Evolutionary conservation across 768 basidiomycete genomes (phyloP), one percentile per base, ranked within the genome.

Genomic region (Tulasnella sp.): DNA sequence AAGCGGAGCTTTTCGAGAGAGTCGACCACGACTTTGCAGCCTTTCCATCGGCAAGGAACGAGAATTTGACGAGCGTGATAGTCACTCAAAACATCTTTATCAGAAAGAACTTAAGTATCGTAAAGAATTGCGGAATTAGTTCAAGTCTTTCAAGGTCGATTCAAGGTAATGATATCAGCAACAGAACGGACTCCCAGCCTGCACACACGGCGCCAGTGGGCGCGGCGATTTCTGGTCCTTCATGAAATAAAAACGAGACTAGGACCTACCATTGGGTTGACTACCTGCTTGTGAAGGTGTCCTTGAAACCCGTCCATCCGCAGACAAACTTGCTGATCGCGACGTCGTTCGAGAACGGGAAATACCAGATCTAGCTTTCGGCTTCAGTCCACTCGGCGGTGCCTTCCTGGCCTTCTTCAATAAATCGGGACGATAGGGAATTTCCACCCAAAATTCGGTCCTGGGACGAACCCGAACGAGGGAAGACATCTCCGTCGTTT

Each of bases 391-490:
- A 75, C n/a, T 10, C 52, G 39, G 46, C 24, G 52, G 75, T 48
- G 19, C 34, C 38, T 36, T 44, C 34, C 31, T 75, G 10, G 75
- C 75, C 44, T 44, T 56, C 24, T 44, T 75, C 19, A 75, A 31
- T n/a, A 75, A 27, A 48, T 75, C 75, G 21, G 39, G 40, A 18
- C 75, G 75, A 21, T 48, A 48, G n/a, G 75, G 75, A 48, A 75
- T 48, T 56, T 75, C 75, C 75, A 75, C 75, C 40, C 44, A 48
- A 34, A 75, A 56, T 24, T 48, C 44, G n/a, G 19, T 44, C 34
- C 7, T 48, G 19, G 44, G 75, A 42, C 34, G 44, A 34, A 56
- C 44, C n/a, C 34, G 52, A 38, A 34, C 34, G 3, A 27, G 40
- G 16, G 44, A 46, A 31, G 16, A 34, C 27, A 27, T 10, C 0